phyloP scores from a whole-genome alignment of 1,284 basidiomycete genomes.

The Caloboletus firmus region DNA sequence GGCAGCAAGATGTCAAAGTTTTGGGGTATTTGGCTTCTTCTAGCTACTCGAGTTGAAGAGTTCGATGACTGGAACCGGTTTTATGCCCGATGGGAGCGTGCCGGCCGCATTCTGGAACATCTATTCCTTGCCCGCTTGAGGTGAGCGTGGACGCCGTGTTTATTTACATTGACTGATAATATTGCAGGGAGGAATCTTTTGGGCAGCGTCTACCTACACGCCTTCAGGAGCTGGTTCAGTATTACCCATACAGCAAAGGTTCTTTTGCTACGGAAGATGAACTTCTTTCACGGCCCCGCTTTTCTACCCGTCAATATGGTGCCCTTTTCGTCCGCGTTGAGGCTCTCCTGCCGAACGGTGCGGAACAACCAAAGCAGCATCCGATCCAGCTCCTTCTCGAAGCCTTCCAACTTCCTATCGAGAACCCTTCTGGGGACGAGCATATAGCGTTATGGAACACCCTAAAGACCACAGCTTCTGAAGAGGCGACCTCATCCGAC shows the following conservation, averaged over 20 bases:
- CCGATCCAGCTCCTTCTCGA: slow-evolving; percentile 60
- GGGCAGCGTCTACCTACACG: slow-evolving; percentile 61
- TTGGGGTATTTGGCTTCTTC: slow-evolving; percentile 70
- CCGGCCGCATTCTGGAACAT: slow-evolving; percentile 70
- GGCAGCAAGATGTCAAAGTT: slow-evolving; percentile 72
- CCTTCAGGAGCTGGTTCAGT: slow-evolving; percentile 63
- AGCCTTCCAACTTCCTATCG: slow-evolving; percentile 49
- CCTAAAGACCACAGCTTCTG: slow-evolving; percentile 45
- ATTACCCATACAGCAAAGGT: slow-evolving; percentile 60
- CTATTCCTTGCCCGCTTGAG: slow-evolving; percentile 68
- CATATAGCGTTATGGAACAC: slow-evolving; percentile 50
- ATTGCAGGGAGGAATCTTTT: slow-evolving; percentile 55
- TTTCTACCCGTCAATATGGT: slow-evolving; percentile 61
- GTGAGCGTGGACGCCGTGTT: slow-evolving; percentile 38
- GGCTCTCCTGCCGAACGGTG: slow-evolving; percentile 43
- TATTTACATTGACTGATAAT: slow-evolving; percentile 5
- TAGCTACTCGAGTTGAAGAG: slow-evolving; percentile 43
- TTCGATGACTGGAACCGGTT: slow-evolving; percentile 53
- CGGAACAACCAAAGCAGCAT: slow-evolving; percentile 46
- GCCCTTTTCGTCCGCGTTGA: slow-evolving; percentile 67
- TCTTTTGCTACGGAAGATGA: slow-evolving; percentile 40
- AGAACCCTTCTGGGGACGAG: slow-evolving; percentile 38
- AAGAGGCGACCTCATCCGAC: slow-evolving; percentile 6
- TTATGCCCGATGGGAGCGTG: slow-evolving; percentile 69
- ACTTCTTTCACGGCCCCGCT: slow-evolving; percentile 55